Evolutionary conservation across 257 asterid genomes (phyloP).

Genomic region (Voacanga thouarsii): DNA sequence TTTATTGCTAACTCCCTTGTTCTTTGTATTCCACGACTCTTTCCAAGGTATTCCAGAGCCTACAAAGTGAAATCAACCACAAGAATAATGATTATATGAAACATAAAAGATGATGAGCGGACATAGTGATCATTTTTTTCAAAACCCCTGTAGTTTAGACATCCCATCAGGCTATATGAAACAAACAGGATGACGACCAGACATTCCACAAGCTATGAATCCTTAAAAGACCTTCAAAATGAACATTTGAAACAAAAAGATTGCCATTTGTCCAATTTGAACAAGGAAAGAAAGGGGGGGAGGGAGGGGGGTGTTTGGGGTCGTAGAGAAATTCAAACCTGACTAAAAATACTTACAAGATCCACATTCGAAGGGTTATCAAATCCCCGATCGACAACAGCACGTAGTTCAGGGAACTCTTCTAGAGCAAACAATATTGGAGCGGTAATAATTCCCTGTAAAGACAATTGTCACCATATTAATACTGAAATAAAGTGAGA

Average conservation of each 20-base stretch:
- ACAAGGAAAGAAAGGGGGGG: too few relatives aligned
- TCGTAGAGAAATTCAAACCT: background rate
- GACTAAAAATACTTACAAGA: conserved; percentile 46
- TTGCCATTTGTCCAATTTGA: background rate
- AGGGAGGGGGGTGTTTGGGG: too few relatives aligned
- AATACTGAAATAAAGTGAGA: background rate
- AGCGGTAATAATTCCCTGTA: conserved; percentile 86
- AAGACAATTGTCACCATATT: conserved; percentile 2
- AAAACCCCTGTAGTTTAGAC: background rate
- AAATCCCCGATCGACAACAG: conserved; percentile 65
- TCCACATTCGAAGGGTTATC: conserved; percentile 69
- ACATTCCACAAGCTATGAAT: background rate
- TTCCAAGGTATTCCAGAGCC: conserved; percentile 81
- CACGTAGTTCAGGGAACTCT: conserved; percentile 78
- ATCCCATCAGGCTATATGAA: background rate
- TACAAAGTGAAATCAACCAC: conserved; percentile 23
- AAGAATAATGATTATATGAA: background rate
- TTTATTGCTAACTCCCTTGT: conserved; percentile 76
- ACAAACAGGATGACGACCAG: too few relatives aligned
- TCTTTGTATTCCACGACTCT: conserved; percentile 75
- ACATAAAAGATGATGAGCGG: background rate
- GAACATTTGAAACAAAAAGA: background rate
- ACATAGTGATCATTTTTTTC: background rate
- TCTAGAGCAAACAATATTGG: conserved; percentile 91
- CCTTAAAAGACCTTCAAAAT: background rate